These are phyloP conservation scores for Grosmannia huntii DNA, from an alignment of 2,329 filamentous ascomycete genomes.

Conservation along the genomic window DNA sequence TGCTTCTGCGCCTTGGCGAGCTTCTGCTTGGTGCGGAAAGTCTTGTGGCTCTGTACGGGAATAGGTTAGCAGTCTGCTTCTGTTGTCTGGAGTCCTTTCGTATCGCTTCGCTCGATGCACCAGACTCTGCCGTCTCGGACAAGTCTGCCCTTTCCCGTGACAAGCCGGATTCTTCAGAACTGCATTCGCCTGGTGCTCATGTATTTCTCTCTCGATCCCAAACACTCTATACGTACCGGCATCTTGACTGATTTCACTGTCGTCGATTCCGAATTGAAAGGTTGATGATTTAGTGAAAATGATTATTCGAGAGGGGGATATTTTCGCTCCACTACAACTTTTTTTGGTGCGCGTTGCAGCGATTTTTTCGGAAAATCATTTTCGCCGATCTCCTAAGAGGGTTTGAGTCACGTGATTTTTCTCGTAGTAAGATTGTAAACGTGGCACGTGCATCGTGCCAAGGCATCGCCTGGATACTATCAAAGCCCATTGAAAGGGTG, in stretches of 20 bases:
- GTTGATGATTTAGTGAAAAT: conserved; percentile 4
- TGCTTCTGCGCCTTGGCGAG: conserved; percentile 99
- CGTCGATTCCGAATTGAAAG: conserved; percentile 17
- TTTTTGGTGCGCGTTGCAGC: conserved; percentile 10
- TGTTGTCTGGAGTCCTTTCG: background rate
- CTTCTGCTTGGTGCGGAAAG: conserved; percentile 99
- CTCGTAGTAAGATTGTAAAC: background rate
- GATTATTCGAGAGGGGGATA: conserved; percentile 5
- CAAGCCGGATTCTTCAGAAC: background rate
- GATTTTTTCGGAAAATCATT: conserved; percentile 6
- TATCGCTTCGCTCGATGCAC: background rate
- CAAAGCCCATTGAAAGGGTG: background rate
- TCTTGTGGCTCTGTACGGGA: conserved; percentile 79
- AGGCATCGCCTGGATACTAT: background rate
- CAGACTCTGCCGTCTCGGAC: background rate
- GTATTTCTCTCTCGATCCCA: background rate
- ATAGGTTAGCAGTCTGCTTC: conserved; percentile 11
- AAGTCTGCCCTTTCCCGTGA: background rate
- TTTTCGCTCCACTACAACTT: conserved; percentile 4
- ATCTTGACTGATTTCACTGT: conserved; percentile 25
- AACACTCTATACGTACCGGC: conserved; percentile 21
- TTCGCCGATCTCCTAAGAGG: conserved; percentile 1
- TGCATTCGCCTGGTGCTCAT: background rate
- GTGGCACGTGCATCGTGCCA: background rate
- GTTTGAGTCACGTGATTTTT: background rate